Evolutionary conservation across 495 filamentous ascomycete species (phyloP).

Genomic region (Daldinia grandis): DNA sequence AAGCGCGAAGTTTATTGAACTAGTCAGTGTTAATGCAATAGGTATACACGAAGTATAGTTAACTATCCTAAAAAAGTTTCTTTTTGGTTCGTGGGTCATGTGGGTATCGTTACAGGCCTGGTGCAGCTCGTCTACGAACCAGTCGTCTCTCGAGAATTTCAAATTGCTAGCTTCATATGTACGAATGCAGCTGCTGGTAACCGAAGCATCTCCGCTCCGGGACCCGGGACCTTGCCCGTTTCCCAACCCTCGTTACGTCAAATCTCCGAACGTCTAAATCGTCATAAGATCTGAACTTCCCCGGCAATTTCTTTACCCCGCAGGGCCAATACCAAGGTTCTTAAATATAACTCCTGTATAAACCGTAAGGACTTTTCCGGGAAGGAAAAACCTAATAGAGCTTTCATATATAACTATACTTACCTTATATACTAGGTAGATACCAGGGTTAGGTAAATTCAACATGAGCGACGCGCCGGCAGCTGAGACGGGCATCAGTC

Average conservation of each 20-base stretch:
- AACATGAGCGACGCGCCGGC: constrained; percentile 30
- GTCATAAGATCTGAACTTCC: constrained; percentile 11
- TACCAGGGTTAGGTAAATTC: background rate
- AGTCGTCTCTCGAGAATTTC: constrained; percentile 37
- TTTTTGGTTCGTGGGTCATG: background rate
- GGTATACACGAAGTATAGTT: constrained; percentile 1
- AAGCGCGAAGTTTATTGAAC: background rate
- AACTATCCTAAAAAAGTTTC: background rate
- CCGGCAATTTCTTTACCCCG: constrained; percentile 25
- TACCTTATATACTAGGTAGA: background rate
- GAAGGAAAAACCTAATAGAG: background rate
- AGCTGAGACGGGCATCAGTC: constrained; percentile 17
- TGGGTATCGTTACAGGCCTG: constrained; percentile 8
- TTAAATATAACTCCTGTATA: background rate
- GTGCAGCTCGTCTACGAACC: constrained; percentile 22
- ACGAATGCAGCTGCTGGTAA: background rate
- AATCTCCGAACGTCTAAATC: constrained; percentile 30
- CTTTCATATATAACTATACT: background rate
- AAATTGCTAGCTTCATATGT: constrained; percentile 15
- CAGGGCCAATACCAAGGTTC: background rate
- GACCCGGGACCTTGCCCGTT: constrained; percentile 22
- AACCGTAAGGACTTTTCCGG: background rate
- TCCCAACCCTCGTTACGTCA: constrained; percentile 25
- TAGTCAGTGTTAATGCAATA: constrained; percentile 29
- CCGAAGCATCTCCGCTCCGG: constrained; percentile 22